Evolutionary conservation across 805 yeast species (phyloP).

Genomic region (Blastobotrys parvus): DNA sequence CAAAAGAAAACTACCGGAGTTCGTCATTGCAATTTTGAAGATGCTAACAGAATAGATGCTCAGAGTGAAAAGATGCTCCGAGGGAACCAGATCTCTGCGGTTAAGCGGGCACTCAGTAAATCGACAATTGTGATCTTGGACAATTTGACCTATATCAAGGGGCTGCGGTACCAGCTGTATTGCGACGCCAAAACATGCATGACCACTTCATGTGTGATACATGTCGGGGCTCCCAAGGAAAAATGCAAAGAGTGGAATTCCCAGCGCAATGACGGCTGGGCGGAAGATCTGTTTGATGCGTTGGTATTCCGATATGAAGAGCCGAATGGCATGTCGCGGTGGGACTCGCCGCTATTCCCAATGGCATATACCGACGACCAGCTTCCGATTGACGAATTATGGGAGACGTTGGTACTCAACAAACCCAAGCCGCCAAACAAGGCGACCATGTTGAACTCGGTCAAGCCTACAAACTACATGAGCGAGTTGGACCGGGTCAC

Average conservation of each 20-base stretch:
- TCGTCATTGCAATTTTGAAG: background rate
- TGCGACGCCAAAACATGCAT: slow-evolving; percentile 84
- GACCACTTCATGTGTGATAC: slow-evolving; percentile 77
- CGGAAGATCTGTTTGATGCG: slow-evolving; percentile 52
- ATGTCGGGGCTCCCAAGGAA: slow-evolving; percentile 62
- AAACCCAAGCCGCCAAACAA: slow-evolving; percentile 69
- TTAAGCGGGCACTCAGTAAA: slow-evolving; percentile 67
- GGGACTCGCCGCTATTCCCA: slow-evolving; percentile 91
- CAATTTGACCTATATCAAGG: slow-evolving; percentile 83
- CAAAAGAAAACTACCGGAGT: slow-evolving; percentile 49
- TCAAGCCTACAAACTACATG: slow-evolving; percentile 64
- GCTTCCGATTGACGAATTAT: slow-evolving; percentile 56
- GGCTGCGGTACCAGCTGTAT: slow-evolving; percentile 86
- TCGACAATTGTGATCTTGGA: slow-evolving; percentile 75
- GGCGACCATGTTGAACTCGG: slow-evolving; percentile 77
- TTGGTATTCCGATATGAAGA: slow-evolving; percentile 85
- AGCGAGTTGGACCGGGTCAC: slow-evolving; percentile 73
- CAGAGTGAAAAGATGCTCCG: slow-evolving; percentile 72
- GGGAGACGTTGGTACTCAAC: slow-evolving; percentile 37
- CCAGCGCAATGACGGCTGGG: slow-evolving; percentile 43
- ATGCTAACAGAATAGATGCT: slow-evolving; percentile 37
- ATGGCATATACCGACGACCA: slow-evolving; percentile 48
- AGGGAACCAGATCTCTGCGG: slow-evolving; percentile 81
- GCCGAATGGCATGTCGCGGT: slow-evolving; percentile 73
- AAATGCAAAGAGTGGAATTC: slow-evolving; percentile 57